Evolutionary conservation across 768 basidiomycete genomes (phyloP).

Genomic region (Hydnomerulius pinastri): DNA sequence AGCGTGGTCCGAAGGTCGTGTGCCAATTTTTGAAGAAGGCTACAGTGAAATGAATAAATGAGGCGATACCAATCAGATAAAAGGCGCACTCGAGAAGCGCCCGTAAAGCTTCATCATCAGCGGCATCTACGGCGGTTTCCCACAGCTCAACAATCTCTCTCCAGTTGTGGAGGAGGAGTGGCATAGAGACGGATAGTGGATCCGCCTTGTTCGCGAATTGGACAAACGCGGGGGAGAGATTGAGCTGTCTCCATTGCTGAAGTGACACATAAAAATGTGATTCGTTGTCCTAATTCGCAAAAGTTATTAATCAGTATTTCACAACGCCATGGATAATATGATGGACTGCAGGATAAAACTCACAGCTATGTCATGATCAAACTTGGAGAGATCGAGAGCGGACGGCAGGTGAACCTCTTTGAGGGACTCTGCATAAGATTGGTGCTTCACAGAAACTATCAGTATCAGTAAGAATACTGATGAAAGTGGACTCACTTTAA

Average conservation of each 20-base stretch:
- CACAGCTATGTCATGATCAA: constrained; percentile 63
- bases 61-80: neutral
- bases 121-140: constrained; percentile 53
- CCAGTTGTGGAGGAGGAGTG: constrained; percentile 81
- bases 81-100: constrained; percentile 73
- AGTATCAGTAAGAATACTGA: neutral
- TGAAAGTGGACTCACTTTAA: constrained; percentile 41
- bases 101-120: constrained; percentile 73
- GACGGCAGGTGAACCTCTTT: constrained; percentile 76
- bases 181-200: constrained; percentile 70
- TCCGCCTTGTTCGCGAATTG: constrained; percentile 64
- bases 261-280: constrained; percentile 79
- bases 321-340: neutral
- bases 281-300: constrained; percentile 60
- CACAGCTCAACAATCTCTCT: constrained; percentile 65
- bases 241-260: constrained; percentile 77
- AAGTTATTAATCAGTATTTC: neutral
- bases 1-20: constrained; percentile 83
- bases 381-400: constrained; percentile 52
- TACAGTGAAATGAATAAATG: constrained; percentile 31
- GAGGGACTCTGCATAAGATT: constrained; percentile 67
- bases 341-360: constrained; percentile 3
- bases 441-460: constrained; percentile 47
- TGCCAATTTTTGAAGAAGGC: constrained; percentile 74
- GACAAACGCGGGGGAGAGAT: constrained; percentile 75